Evolutionary conservation across 441 rosid genomes (phyloP), one percentile per base, ranked within the genome.

Genomic region (Jatropha multifida): DNA sequence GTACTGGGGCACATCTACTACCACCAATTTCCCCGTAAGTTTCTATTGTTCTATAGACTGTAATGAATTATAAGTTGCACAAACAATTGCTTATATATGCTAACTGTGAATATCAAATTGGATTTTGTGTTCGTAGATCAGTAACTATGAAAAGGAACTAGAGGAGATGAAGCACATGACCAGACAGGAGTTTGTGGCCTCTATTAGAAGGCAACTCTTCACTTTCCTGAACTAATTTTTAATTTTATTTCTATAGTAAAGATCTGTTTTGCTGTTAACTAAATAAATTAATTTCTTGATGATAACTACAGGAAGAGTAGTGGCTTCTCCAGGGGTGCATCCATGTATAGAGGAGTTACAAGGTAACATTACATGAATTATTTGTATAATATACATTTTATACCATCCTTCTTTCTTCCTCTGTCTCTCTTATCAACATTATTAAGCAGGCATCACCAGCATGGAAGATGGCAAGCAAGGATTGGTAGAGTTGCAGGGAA

Each of bases 141-240:
- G 89, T 72, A 94, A 87, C 86, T 94, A 92, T 51, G 99, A 96
- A 81, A 96, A 96, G 77, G 98, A 96, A 83, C 62, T 96, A 10
- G 99, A 94, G 70, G 98, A 96, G 81, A 92, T 96, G 99, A 96
- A 94, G 85, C 80, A 91, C 78, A 96, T 96, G 99, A 96, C 99
- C 14, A 86, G 98, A 71, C 97, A 94, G 86, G 99, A 96, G 84
- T 94, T 92, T 75, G 97, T 96, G 55, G 99, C 99, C 38, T 82
- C 98, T 48, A 94, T 96, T 61, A 83, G 98, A 85, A 96, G 99
- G 99, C 92, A 77, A 44, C 48, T 6, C 10, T 42, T 42, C 2
- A 42, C 46, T 42, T 42, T 42, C 46, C 4, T 42, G 6, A 4
- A 11, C 15, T 64, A 37, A 54, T 8, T 11, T 10, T 51, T 0